Base-by-base conservation (phyloP, 352 stramenopile genomes). In the Labyrinthula sp. region DNA sequence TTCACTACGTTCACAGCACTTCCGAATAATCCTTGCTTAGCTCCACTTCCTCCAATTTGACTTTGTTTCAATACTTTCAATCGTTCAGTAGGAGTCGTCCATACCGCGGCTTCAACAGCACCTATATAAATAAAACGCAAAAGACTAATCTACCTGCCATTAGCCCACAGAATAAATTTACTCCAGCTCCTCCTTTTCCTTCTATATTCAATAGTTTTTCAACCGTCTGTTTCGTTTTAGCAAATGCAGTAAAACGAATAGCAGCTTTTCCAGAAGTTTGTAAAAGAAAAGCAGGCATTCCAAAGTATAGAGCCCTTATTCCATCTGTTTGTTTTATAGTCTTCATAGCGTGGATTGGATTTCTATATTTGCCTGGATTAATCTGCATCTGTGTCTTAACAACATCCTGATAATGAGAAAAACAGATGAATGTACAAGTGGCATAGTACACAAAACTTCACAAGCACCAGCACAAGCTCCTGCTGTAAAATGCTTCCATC, bases 371-470 rank as follows among this genome's bases (percentile, higher is more conserved):
- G 45, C 36, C 36, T 7, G 45, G 45, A 7, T 54, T 54, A 37
- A 54, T 54, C 23, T 54, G 45, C 45, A 54, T 54, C 21, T 54
- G 45, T 25, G 45, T 54, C 45, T 54, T 54, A n/a, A 28, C 45
- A 2, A 54, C 45, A 24, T 54, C 45, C 15, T 50, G 45, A 5
- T 33, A 10, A 12, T 24, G 12, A 24, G n/a, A 40, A 30, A n/a
- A 40, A 24, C 36, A 38, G 14, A 24, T 40, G 36, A 40, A 21
- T 0, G 12, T 39, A 12, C 8, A 39, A 35, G 27, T 6, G 37
- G 45, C 45, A 54, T 54, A 9, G 45, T 54, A 17, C 45, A 33
- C 18, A 54, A 36, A 0, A 54, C 45, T 28, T 54, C 45, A 38
- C 45, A 54, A 14, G 45, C 45, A 17, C 45, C 45, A 7, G 45